A percentile compares a stretch with the other conserved stretches of the same genome.
Evolutionary conservation across 2,329 filamentous ascomycete species (phyloP).

Genomic region (Stagonosporopsis chrysanthemi): DNA sequence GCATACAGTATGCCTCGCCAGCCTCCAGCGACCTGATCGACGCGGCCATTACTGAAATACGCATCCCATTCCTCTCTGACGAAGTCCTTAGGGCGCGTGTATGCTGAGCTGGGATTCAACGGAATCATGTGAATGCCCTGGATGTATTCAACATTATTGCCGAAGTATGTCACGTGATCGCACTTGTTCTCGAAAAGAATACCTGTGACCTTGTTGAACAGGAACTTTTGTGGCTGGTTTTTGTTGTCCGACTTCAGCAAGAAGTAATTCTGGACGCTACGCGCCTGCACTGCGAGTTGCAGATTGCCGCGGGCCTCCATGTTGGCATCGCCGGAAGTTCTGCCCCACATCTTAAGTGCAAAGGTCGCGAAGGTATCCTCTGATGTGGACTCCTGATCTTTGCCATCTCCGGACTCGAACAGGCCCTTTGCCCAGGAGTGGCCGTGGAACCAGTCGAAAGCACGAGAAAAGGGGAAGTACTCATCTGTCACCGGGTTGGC

Average conservation of each 20-base stretch:
- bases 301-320: conserved; percentile 84
- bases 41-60: conserved; percentile 76
- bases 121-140: conserved; percentile 85
- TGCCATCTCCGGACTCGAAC: conserved; percentile 76
- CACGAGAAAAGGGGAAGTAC: conserved; percentile 73
- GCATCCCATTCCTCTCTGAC: conserved; percentile 73
- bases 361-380: conserved; percentile 92
- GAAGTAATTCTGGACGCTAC: conserved; percentile 82
- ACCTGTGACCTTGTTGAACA: conserved; percentile 78
- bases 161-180: conserved; percentile 91
- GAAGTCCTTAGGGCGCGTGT: conserved; percentile 74
- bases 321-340: conserved; percentile 73
- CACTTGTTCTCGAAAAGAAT: conserved; percentile 95
- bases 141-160: conserved; percentile 70
- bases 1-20: conserved; percentile 89
- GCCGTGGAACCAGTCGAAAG: conserved; percentile 90
- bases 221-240: conserved; percentile 77
- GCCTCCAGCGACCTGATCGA: conserved; percentile 71
- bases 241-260: conserved; percentile 76
- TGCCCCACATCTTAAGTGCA: conserved; percentile 94
- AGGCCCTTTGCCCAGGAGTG: conserved; percentile 93
- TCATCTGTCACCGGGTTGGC: conserved; percentile 78
- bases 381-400: conserved; percentile 89
- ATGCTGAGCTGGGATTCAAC: conserved; percentile 72
- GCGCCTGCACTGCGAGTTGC: conserved; percentile 79